Percentiles rank a stretch among this genome's conserved stretches.
Evolutionary conservation across 305 asterid species (phyloP).

Genomic region (Fraxinus sp.): DNA sequence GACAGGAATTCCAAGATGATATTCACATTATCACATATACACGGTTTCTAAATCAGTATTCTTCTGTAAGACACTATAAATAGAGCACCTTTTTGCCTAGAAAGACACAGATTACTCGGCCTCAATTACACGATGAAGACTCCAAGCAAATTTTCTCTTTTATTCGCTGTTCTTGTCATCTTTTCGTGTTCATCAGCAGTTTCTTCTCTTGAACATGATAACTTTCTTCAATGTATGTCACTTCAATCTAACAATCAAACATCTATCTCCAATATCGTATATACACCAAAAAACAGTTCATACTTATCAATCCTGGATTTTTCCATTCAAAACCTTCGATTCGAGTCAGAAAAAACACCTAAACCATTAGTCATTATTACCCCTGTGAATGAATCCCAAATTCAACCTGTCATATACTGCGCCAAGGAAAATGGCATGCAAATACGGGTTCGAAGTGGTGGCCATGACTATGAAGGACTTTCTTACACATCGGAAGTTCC

Average conservation of each 20-base stretch:
- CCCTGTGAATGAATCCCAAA: neutral
- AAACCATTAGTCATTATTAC: neutral
- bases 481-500: neutral
- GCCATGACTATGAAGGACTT: slow-evolving; percentile 6
- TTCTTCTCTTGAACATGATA: neutral
- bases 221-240: slow-evolving; percentile 24
- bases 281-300: no score
- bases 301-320: no score
- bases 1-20: no score
- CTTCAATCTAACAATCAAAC: neutral
- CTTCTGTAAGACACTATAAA: no score
- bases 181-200: neutral
- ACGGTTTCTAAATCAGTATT: no score
- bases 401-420: neutral
- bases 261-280: neutral
- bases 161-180: neutral
- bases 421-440: slow-evolving; percentile 6
- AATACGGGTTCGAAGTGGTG: neutral
- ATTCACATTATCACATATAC: no score
- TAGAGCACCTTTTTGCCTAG: no score
- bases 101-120: no score
- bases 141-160: neutral
- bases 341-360: no score
- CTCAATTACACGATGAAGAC: no score
- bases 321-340: no score